These are phyloP conservation scores for Eimeria tenella DNA, from an alignment of 169 alveolate genomes.

Conservation along the genomic window DNA sequence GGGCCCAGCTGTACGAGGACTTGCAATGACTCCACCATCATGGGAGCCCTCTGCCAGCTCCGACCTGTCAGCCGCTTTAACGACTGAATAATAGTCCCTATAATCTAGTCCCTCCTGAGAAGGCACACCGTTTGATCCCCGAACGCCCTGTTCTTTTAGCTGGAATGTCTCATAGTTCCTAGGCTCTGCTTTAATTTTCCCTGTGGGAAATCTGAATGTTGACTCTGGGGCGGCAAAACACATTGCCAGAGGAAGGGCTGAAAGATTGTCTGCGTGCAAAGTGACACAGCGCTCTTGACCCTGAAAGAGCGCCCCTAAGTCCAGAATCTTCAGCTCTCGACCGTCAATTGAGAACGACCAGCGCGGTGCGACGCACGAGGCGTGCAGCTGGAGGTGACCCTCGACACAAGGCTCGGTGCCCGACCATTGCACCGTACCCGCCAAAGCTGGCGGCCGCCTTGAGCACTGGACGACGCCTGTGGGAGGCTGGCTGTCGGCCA, in stretches of 20 bases:
- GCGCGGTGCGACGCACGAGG: not conserved
- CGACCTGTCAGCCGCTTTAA: too few relatives aligned
- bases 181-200: too few relatives aligned
- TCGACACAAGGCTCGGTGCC: slow-evolving; percentile 11
- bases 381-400: slow-evolving; percentile 37
- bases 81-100: too few relatives aligned
- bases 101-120: too few relatives aligned
- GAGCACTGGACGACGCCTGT: not conserved
- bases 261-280: not conserved
- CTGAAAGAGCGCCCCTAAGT: not conserved
- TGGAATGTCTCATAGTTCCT: too few relatives aligned
- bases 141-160: too few relatives aligned
- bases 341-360: slow-evolving; percentile 25
- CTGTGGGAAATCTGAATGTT: not conserved
- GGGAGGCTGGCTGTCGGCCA: not conserved
- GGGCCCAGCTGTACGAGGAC: too few relatives aligned
- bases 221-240: not conserved
- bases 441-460: not conserved
- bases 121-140: too few relatives aligned
- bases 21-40: too few relatives aligned
- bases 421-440: not conserved
- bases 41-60: too few relatives aligned
- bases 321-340: not conserved
- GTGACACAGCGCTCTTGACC: slow-evolving; percentile 15
- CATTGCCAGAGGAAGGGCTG: slow-evolving; percentile 30